These are phyloP conservation scores for Megacollybia platyphylla DNA, from an alignment of 1,284 basidiomycete species.

Conservation along the genomic window DNA sequence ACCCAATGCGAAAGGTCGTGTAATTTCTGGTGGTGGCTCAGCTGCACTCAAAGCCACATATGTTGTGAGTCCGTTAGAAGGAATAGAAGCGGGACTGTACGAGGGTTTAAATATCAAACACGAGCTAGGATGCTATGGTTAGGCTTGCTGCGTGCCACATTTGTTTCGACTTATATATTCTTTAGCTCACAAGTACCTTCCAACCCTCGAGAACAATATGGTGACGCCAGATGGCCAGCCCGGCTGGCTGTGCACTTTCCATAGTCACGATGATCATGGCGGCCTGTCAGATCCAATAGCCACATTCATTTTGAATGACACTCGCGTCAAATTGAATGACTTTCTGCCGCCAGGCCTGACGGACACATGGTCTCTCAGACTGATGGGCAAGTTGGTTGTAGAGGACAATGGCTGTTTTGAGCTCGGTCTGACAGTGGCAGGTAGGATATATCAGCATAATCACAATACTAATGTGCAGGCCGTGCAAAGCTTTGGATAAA, in stretches of 20 bases:
- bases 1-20: constrained; percentile 51
- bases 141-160: constrained; percentile 13
- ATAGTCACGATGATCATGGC: constrained; percentile 40
- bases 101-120: constrained; percentile 33
- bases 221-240: constrained; percentile 33
- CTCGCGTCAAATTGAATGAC: constrained; percentile 54
- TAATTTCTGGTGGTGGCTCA: constrained; percentile 66
- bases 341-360: constrained; percentile 42
- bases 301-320: constrained; percentile 38
- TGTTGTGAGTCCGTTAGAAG: constrained; percentile 52
- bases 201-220: constrained; percentile 44
- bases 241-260: constrained; percentile 55
- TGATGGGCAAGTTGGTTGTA: constrained; percentile 29
- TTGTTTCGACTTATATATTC: constrained; percentile 1
- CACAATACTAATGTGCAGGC: constrained; percentile 13
- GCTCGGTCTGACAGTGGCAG: constrained; percentile 44
- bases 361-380: constrained; percentile 35
- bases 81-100: constrained; percentile 33
- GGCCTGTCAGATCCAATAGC: constrained; percentile 23
- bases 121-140: constrained; percentile 49
- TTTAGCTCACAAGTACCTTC: constrained; percentile 50
- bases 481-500: constrained; percentile 55
- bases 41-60: constrained; percentile 62
- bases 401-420: constrained; percentile 31
- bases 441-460: constrained; percentile 12